Conservation (phyloP, 2,329 filamentous ascomycete species). For the Simplicillium aogashimaense region DNA sequence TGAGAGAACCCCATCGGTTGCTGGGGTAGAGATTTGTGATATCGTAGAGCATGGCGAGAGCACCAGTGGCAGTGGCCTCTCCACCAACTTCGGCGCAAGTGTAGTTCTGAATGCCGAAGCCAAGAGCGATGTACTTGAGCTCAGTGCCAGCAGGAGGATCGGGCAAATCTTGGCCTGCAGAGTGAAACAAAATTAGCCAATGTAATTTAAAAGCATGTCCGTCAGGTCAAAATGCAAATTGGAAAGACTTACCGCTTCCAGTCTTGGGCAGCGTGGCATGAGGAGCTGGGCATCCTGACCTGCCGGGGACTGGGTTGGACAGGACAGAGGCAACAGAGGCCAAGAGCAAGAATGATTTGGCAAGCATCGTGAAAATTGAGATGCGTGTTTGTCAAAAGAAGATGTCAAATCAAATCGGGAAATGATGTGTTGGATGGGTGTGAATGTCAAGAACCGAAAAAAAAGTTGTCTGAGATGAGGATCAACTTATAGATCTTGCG, state of each 20-base stretch:
- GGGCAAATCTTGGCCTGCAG: slow-evolving; percentile 32
- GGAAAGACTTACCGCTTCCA: slow-evolving; percentile 22
- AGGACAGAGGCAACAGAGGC: slow-evolving; percentile 21
- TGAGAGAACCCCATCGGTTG: slow-evolving; percentile 25
- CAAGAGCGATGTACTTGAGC: slow-evolving; percentile 47
- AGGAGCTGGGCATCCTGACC: not conserved
- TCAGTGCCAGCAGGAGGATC: slow-evolving; percentile 24
- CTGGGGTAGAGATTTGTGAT: slow-evolving; percentile 40
- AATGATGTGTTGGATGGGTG: too few species aligned
- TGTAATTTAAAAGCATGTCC: not conserved
- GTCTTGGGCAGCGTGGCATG: slow-evolving; percentile 23
- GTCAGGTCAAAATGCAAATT: not conserved
- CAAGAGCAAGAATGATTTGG: slow-evolving; percentile 20
- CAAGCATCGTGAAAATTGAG: slow-evolving; percentile 18
- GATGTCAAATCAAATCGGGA: not conserved
- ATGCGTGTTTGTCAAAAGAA: slow-evolving; percentile 6
- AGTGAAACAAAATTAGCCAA: slow-evolving; percentile 1
- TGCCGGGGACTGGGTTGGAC: slow-evolving; percentile 15
- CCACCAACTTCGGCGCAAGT: slow-evolving; percentile 37
- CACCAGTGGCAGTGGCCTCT: slow-evolving; percentile 33
- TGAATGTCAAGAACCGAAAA: too few species aligned
- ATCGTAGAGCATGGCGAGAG: slow-evolving; percentile 52
- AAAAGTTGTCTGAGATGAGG: too few species aligned
- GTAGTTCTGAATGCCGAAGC: slow-evolving; percentile 62
- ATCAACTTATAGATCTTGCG: too few species aligned